A percentile compares a stretch with the other conserved stretches of the same genome.
These are phyloP conservation scores for Zelonia costaricensis DNA, from an alignment of 208 protist genomes.

Conservation along the genomic window DNA sequence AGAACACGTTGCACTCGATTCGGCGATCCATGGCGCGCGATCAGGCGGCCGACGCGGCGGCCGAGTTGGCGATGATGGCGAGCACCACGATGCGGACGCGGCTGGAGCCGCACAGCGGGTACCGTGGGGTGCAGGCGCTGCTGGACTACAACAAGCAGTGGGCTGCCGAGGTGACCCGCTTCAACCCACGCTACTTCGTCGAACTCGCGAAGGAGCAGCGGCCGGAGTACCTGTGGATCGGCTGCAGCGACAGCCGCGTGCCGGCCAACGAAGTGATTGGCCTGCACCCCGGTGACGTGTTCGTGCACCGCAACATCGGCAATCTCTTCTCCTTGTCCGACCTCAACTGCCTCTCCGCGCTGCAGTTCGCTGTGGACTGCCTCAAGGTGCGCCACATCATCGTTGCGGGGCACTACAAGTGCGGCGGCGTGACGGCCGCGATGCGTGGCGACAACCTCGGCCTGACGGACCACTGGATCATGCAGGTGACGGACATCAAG, in stretches of 20 bases:
- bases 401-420: conserved; percentile 93
- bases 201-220: conserved; percentile 74
- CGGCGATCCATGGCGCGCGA: too few relatives aligned
- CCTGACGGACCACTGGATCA: conserved; percentile 81
- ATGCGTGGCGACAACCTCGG: conserved; percentile 53
- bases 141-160: conserved; percentile 91
- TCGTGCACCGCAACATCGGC: conserved; percentile 95
- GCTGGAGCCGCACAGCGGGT: too few relatives aligned
- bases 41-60: too few relatives aligned
- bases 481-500: conserved; percentile 67
- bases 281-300: conserved; percentile 92
- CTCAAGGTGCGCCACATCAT: conserved; percentile 95
- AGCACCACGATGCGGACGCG: too few relatives aligned
- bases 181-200: conserved; percentile 90
- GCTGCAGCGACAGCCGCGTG: conserved; percentile 90
- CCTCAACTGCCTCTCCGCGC: conserved; percentile 89
- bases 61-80: too few relatives aligned
- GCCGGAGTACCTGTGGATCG: conserved; percentile 94
- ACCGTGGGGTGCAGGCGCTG: conserved; percentile 75
- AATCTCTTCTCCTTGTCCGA: conserved; percentile 92
- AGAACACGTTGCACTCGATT: too few relatives aligned
- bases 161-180: conserved; percentile 62
- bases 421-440: conserved; percentile 90
- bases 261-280: conserved; percentile 88
- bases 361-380: conserved; percentile 94